phyloP scores from a whole-genome alignment of 768 basidiomycete genomes.

The Austroboletus eburneus region DNA sequence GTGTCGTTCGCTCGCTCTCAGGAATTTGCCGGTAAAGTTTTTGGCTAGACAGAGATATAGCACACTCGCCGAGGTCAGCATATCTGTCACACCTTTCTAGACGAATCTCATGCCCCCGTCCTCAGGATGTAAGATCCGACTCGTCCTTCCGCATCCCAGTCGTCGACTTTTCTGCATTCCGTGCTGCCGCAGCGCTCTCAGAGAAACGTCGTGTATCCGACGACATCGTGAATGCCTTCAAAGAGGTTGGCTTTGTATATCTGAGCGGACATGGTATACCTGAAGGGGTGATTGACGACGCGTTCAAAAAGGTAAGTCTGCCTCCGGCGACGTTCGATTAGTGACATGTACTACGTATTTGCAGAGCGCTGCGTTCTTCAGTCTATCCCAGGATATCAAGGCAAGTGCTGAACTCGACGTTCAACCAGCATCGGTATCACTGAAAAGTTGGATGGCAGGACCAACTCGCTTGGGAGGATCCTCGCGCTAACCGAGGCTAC shows the following conservation, averaged over 20 bases:
- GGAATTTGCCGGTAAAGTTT: neutral
- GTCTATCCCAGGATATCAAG: slow-evolving; percentile 58
- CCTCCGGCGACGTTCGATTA: slow-evolving; percentile 11
- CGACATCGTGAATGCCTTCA: slow-evolving; percentile 72
- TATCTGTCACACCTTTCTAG: neutral
- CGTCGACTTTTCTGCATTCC: slow-evolving; percentile 73
- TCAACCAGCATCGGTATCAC: neutral
- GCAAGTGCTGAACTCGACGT: slow-evolving; percentile 24
- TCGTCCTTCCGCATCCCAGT: slow-evolving; percentile 63
- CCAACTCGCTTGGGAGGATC: slow-evolving; percentile 76
- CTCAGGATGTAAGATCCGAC: slow-evolving; percentile 35
- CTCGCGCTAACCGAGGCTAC: slow-evolving; percentile 82
- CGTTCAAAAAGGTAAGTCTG: slow-evolving; percentile 66
- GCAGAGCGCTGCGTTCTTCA: slow-evolving; percentile 77
- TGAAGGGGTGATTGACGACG: slow-evolving; percentile 47
- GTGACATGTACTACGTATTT: neutral
- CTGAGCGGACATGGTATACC: slow-evolving; percentile 70
- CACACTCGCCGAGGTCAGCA: slow-evolving; percentile 24
- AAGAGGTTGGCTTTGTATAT: slow-evolving; percentile 78
- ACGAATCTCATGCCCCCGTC: slow-evolving; percentile 4
- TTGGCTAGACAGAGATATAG: slow-evolving; percentile 15
- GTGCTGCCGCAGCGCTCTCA: slow-evolving; percentile 40
- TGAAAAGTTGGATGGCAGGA: slow-evolving; percentile 36
- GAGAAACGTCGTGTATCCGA: slow-evolving; percentile 63
- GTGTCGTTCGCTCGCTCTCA: slow-evolving; percentile 13